phyloP scores from a whole-genome alignment of 176 grass and related monocot genomes.

The Rhynchospora pubera region DNA sequence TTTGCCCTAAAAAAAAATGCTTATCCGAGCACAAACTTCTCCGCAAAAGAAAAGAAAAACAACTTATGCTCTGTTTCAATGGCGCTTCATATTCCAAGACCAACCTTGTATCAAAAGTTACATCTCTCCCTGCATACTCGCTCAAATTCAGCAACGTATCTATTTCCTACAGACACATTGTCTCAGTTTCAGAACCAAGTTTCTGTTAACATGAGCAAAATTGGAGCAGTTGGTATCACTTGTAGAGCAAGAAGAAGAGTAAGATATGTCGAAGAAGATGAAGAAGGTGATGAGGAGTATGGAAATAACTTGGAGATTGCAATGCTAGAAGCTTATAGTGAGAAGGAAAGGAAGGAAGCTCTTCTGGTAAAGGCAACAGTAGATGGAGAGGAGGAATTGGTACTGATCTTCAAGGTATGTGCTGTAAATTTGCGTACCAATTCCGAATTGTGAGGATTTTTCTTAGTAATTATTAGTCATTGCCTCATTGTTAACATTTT shows the following conservation, averaged over 20 bases:
- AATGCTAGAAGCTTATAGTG: conserved; percentile 62
- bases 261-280: conserved; percentile 41
- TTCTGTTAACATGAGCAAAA: not conserved
- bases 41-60: not conserved
- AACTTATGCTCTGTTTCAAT: not conserved
- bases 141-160: not conserved
- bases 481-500: not conserved
- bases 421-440: not conserved
- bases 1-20: too few relatives aligned
- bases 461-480: not conserved
- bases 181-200: not conserved
- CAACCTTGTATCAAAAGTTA: not conserved
- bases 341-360: conserved; percentile 42
- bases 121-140: not conserved
- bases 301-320: conserved; percentile 70
- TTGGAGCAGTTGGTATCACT: not conserved
- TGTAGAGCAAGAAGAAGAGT: conserved; percentile 45
- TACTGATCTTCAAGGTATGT: conserved; percentile 72
- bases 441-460: not conserved
- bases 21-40: not conserved
- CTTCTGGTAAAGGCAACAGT: conserved; percentile 56
- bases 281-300: conserved; percentile 31
- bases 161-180: not conserved
- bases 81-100: not conserved
- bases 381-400: conserved; percentile 43